These are phyloP conservation scores for Amphirosellinia nigrospora DNA, from an alignment of 495 filamentous ascomycete genomes.

Conservation along the genomic window DNA sequence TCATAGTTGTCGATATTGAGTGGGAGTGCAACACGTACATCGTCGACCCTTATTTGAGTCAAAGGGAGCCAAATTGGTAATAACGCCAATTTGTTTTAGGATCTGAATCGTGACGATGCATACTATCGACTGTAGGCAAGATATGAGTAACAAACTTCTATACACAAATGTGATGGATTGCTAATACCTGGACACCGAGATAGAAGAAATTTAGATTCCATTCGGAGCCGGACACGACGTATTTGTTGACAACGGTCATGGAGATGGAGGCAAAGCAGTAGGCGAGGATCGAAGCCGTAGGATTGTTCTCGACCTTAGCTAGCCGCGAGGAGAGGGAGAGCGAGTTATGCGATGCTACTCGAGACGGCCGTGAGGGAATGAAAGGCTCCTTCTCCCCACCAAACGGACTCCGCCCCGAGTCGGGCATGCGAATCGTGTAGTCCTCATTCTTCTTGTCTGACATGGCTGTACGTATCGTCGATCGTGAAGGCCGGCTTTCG, in stretches of 20 bases:
- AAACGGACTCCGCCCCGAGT: slow-evolving; percentile 48
- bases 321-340: slow-evolving; percentile 32
- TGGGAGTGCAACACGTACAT: slow-evolving; percentile 62
- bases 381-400: slow-evolving; percentile 64
- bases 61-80: slow-evolving; percentile 86
- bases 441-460: slow-evolving; percentile 86
- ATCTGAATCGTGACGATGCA: slow-evolving; percentile 87
- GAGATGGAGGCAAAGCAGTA: slow-evolving; percentile 96
- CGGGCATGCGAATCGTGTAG: slow-evolving; percentile 73
- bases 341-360: slow-evolving; percentile 30
- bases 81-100: slow-evolving; percentile 82
- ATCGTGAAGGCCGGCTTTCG: slow-evolving; percentile 2
- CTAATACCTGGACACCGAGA: slow-evolving; percentile 84
- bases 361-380: slow-evolving; percentile 37
- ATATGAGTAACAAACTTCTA: slow-evolving; percentile 31
- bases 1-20: not conserved
- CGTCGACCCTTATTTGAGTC: slow-evolving; percentile 88
- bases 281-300: slow-evolving; percentile 78
- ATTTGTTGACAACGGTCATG: slow-evolving; percentile 99
- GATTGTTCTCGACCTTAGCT: slow-evolving; percentile 69
- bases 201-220: slow-evolving; percentile 99
- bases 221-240: slow-evolving; percentile 84
- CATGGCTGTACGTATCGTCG: slow-evolving; percentile 40
- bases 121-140: slow-evolving; percentile 72
- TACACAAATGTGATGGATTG: slow-evolving; percentile 1